A percentile compares a stretch with the other conserved stretches of the same genome.
phyloP scores from a whole-genome alignment of 805 yeast genomes.

The Komagataella ulmi region DNA sequence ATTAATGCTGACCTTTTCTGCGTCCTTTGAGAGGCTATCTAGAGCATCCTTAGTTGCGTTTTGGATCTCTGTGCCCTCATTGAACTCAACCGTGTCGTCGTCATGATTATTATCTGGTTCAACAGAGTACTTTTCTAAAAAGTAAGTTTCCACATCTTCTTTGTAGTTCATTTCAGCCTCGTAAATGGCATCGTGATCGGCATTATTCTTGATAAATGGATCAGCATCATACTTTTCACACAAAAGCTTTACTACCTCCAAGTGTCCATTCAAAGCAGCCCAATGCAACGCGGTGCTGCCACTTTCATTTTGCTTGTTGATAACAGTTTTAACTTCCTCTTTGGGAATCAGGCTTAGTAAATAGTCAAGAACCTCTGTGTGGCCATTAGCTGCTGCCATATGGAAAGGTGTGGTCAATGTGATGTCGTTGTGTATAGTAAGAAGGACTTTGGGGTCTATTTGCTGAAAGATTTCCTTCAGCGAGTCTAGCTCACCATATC shows the following conservation, averaged over 20 bases:
- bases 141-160: conserved; percentile 66
- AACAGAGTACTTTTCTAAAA: conserved; percentile 59
- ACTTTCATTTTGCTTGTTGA: conserved; percentile 49
- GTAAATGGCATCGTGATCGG: conserved; percentile 72
- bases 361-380: conserved; percentile 50
- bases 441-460: conserved; percentile 28
- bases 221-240: conserved; percentile 70
- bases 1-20: background rate
- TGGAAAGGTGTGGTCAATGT: conserved; percentile 72
- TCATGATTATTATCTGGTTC: conserved; percentile 43
- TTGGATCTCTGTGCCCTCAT: conserved; percentile 38
- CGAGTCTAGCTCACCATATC: conserved; percentile 78
- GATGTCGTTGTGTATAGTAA: conserved; percentile 43
- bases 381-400: conserved; percentile 95
- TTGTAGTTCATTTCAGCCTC: conserved; percentile 79
- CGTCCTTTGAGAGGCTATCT: background rate
- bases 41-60: conserved; percentile 3
- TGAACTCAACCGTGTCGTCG: conserved; percentile 18
- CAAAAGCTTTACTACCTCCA: conserved; percentile 52
- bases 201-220: conserved; percentile 61
- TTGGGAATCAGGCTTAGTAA: conserved; percentile 35
- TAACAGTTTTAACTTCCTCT: conserved; percentile 29
- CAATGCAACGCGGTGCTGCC: conserved; percentile 96
- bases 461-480: conserved; percentile 54
- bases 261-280: conserved; percentile 86